These are phyloP conservation scores for Psilocybe cyanescens DNA, from an alignment of 768 basidiomycete genomes.

Conservation along the genomic window DNA sequence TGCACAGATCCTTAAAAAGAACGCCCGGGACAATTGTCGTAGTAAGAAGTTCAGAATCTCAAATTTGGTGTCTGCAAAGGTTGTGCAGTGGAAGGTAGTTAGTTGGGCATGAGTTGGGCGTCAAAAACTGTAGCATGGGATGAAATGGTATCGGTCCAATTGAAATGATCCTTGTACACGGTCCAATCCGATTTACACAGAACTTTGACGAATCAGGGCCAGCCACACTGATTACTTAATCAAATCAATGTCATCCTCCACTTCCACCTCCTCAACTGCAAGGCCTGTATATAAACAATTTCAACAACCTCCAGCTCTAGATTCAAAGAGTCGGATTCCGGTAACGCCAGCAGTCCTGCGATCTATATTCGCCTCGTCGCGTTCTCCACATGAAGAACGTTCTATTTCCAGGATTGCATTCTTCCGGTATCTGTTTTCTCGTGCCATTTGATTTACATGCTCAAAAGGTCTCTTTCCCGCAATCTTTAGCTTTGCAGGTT, in stretches of 20 bases:
- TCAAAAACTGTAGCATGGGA: not conserved
- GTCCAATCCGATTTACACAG: not conserved
- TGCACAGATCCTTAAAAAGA: too few species aligned
- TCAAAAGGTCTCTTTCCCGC: not conserved
- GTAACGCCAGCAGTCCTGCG: constrained; percentile 83
- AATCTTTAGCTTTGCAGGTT: constrained; percentile 73
- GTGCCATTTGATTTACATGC: not conserved
- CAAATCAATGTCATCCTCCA: constrained; percentile 47
- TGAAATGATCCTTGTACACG: not conserved
- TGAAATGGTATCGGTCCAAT: not conserved
- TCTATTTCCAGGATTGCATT: constrained; percentile 86
- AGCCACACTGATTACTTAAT: constrained; percentile 4
- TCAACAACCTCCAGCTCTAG: constrained; percentile 40
- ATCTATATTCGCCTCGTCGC: constrained; percentile 86
- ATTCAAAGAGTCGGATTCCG: constrained; percentile 67
- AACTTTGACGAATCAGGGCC: not conserved
- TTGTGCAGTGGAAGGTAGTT: too few species aligned
- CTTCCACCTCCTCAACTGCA: constrained; percentile 56
- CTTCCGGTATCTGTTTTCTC: constrained; percentile 59
- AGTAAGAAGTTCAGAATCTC: too few species aligned
- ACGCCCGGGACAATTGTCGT: too few species aligned
- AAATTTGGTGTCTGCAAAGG: too few species aligned
- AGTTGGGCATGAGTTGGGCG: too few species aligned
- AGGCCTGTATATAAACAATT: constrained; percentile 36
- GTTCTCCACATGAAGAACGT: constrained; percentile 80